Conservation (phyloP, 768 basidiomycete genomes). For the Panaeolus papilionaceus region DNA sequence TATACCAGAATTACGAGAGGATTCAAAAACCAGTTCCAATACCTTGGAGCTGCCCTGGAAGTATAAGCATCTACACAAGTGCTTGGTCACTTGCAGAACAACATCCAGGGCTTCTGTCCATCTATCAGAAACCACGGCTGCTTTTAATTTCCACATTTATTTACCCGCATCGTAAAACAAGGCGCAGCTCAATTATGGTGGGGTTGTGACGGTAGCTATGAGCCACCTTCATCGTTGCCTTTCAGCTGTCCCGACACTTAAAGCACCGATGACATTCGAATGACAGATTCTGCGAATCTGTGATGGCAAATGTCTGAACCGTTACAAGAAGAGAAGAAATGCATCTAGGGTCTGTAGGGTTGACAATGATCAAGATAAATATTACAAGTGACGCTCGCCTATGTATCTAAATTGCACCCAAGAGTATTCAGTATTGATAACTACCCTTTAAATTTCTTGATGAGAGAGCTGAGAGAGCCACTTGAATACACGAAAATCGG, state of each 20-base stretch:
- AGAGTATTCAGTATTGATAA: no score
- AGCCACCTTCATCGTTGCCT: neutral
- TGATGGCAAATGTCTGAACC: neutral
- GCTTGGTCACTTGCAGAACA: neutral
- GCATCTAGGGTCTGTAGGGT: neutral
- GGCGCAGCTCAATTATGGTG: neutral
- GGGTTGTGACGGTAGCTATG: neutral
- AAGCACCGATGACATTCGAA: neutral
- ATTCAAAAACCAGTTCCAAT: neutral
- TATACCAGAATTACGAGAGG: neutral
- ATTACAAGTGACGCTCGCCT: no score
- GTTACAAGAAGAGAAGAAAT: neutral
- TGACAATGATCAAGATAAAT: neutral
- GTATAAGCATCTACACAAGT: neutral
- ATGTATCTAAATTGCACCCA: no score
- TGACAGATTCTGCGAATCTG: slow-evolving; percentile 1
- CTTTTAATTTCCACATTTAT: slow-evolving; percentile 6
- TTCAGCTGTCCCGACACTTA: neutral
- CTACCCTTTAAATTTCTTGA: neutral
- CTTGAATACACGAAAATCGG: neutral
- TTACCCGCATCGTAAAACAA: slow-evolving; percentile 1
- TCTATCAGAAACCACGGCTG: neutral
- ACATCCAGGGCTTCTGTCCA: neutral
- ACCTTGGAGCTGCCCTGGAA: neutral
- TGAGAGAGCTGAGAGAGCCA: neutral